Conservation (phyloP, 257 asterid genomes). For the Lycium barbarum region DNA sequence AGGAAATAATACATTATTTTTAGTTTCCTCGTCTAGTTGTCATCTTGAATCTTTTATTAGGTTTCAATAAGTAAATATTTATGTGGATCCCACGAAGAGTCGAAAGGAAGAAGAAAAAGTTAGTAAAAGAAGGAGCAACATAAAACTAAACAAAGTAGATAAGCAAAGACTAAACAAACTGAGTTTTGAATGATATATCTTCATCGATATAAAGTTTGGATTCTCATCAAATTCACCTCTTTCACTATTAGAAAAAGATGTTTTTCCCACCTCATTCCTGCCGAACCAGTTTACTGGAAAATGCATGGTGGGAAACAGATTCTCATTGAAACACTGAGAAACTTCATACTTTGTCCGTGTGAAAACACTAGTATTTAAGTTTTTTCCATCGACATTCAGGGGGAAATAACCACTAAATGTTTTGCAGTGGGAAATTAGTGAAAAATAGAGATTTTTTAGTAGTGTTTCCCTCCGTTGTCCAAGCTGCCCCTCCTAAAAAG, state of each 20-base stretch:
- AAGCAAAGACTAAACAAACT: slow-evolving; percentile 4
- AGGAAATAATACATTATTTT: background rate
- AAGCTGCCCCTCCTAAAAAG: background rate
- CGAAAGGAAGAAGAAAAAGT: background rate
- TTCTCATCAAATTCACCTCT: background rate
- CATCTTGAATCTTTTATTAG: background rate
- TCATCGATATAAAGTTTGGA: slow-evolving; percentile 20
- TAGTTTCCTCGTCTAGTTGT: background rate
- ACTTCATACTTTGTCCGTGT: no score
- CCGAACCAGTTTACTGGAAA: no score
- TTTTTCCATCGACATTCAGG: no score
- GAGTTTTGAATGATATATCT: background rate
- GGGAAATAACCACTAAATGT: no score
- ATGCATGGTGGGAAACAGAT: no score
- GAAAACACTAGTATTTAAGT: no score
- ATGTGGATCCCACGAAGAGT: slow-evolving; percentile 7
- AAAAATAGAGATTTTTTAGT: no score
- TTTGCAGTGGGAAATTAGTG: no score
- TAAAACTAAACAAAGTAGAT: slow-evolving; percentile 5
- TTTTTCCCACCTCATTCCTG: no score
- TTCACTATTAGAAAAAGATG: background rate
- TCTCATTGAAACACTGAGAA: no score
- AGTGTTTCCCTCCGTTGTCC: background rate
- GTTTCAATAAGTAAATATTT: background rate
- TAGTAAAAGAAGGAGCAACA: background rate